phyloP scores from a whole-genome alignment of 2,329 filamentous ascomycete genomes.

The Onygenales sp. region DNA sequence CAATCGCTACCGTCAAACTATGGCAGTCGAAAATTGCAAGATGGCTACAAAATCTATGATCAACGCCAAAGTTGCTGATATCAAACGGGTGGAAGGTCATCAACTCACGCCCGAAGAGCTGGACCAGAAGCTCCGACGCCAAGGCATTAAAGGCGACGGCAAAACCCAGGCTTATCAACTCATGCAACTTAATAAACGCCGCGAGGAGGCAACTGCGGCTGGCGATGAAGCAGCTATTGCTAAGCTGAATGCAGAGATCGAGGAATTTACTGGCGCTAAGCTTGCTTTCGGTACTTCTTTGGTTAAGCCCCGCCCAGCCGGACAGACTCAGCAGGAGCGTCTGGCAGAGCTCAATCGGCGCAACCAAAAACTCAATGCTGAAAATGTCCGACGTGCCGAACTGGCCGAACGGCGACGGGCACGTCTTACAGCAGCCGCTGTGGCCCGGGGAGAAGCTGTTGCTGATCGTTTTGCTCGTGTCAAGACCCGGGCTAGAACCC shows the following conservation, averaged over 20 bases:
- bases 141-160: conserved; percentile 52
- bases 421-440: conserved; percentile 51
- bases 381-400: conserved; percentile 84
- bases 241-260: conserved; percentile 40
- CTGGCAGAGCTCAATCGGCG: conserved; percentile 73
- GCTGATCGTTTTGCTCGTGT: conserved; percentile 49
- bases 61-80: conserved; percentile 64
- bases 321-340: conserved; percentile 64
- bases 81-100: conserved; percentile 69
- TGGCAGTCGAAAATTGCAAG: conserved; percentile 60
- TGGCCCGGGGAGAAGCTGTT: conserved; percentile 54
- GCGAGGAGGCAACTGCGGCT: conserved; percentile 55
- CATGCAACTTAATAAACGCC: conserved; percentile 53
- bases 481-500: conserved; percentile 58
- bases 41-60: conserved; percentile 65
- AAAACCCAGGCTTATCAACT: conserved; percentile 60
- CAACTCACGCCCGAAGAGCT: conserved; percentile 77
- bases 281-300: conserved; percentile 64
- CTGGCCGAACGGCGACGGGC: conserved; percentile 63
- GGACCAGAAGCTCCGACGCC: conserved; percentile 64
- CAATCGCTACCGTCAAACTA: conserved; percentile 67
- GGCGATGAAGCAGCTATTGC: conserved; percentile 53
- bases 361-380: conserved; percentile 76
- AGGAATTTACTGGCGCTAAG: conserved; percentile 45
- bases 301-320: conserved; percentile 45